Evolutionary conservation across 345 rosid genomes (phyloP), one percentile per base, ranked within the genome.

Genomic region (Eucalyptus leucophloia): DNA sequence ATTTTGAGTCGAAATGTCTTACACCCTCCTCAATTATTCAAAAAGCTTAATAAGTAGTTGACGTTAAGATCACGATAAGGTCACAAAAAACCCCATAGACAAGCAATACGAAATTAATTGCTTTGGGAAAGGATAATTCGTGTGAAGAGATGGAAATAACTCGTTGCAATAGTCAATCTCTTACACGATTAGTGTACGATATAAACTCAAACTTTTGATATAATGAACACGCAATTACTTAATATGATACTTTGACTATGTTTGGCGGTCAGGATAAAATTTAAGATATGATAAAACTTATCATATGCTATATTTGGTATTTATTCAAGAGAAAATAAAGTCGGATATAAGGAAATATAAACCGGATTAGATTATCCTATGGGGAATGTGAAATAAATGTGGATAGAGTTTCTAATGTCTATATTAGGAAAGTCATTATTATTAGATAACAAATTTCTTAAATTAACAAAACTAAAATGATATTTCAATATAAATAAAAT

Each of bases 321-420:
- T 53, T 53, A 21, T 8, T 53, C 5, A 21, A 21, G 0, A 53
- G 11, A 53, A 53, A 8, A 19, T 53, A 53, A 53, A 53, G 4
- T 53, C 11, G 4, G 24, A 53, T 21, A 21, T 53, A 8, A 53
- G 5, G 0, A 19, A 53, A 53, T 53, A 53, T 53, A 53, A 0
- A 53, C 11, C 2, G 2, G 0, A 49, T 49, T 5, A 53, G 8
- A 53, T 53, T 53, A 53, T 53, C 5, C 5, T 4, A 2, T 53
- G 9, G 1, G 1, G 5, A 53, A 21, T 8, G 26, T 53, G 26
- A 21, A 9, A 53, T 21, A 21, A 53, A 8, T 1, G 11, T 53
- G 1, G 1, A 53, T 53, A 53, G 0, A 11, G 8, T 8, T 53
- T 53, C 2, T 19, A 8, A 2, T 19, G 0, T 21, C 58, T 4